Evolutionary conservation across 1,284 basidiomycete genomes (phyloP).

Genomic region (Cryptococcus sp.): DNA sequence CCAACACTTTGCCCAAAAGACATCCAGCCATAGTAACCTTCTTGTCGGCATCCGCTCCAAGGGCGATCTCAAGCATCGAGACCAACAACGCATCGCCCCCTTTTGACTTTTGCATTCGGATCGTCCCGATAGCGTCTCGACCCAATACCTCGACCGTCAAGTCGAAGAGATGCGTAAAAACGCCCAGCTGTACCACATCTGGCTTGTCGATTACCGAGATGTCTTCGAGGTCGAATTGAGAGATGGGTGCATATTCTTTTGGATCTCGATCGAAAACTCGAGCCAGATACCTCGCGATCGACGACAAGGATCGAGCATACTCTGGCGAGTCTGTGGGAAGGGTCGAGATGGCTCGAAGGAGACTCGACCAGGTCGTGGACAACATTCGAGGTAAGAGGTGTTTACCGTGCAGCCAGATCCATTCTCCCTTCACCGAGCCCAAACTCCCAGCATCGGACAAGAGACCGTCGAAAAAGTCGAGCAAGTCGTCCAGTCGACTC

Average conservation of each 20-base stretch:
- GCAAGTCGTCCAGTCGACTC: conserved; percentile 27
- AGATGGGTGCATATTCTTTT: conserved; percentile 26
- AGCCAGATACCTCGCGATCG: conserved; percentile 20
- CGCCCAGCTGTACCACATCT: conserved; percentile 8
- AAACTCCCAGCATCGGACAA: conserved; percentile 29
- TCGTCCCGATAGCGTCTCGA: conserved; percentile 11
- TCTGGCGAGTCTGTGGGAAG: conserved; percentile 2
- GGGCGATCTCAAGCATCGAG: conserved; percentile 8
- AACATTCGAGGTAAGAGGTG: conserved; percentile 24
- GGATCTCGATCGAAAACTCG: conserved; percentile 32
- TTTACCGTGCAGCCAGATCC: conserved; percentile 17
- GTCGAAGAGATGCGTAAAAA: conserved; percentile 13
- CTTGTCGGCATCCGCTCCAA: conserved; percentile 17
- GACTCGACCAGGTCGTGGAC: conserved; percentile 31
- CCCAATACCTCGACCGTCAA: conserved; percentile 11
- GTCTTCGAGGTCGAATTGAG: conserved; percentile 16
- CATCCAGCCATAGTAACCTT: conserved; percentile 18
- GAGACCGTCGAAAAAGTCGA: conserved; percentile 29
- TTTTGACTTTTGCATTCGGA: neutral
- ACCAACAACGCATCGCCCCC: conserved; percentile 6
- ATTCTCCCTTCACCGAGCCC: conserved; percentile 15
- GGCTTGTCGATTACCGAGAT: conserved; percentile 5
- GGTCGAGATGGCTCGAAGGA: conserved; percentile 25
- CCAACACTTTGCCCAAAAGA: conserved; percentile 28
- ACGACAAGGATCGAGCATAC: conserved; percentile 12